Percentiles rank a stretch among this genome's conserved stretches.
Evolutionary conservation across 176 grass and related monocot genomes (phyloP).

Genomic region (Eremochloa ophiuroides): DNA sequence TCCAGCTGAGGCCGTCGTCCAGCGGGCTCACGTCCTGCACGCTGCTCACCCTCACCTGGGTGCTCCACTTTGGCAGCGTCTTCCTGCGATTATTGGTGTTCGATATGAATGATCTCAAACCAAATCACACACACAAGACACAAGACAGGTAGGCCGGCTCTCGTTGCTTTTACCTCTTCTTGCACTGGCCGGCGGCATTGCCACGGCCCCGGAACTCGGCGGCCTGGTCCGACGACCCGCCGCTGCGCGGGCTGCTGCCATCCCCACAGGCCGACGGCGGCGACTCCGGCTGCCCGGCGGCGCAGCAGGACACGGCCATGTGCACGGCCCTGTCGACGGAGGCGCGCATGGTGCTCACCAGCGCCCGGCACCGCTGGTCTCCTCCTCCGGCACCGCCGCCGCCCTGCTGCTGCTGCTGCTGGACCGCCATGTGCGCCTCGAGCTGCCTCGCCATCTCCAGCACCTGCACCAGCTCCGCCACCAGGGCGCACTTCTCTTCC

Average conservation of each 20-base stretch:
- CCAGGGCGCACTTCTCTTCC: slow-evolving; percentile 35
- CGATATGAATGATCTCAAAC: background rate
- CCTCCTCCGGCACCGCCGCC: background rate
- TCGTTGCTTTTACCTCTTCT: too few species aligned
- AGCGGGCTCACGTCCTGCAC: slow-evolving; percentile 50
- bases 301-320: slow-evolving; percentile 33
- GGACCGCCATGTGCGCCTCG: slow-evolving; percentile 45
- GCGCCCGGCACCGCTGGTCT: slow-evolving; percentile 42
- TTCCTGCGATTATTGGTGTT: slow-evolving; percentile 43
- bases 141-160: too few species aligned
- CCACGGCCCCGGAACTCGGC: slow-evolving; percentile 29
- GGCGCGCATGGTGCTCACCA: slow-evolving; percentile 40
- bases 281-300: slow-evolving; percentile 26
- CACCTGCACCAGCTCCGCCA: slow-evolving; percentile 58
- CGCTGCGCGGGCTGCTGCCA: slow-evolving; percentile 46
- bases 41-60: slow-evolving; percentile 53
- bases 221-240: slow-evolving; percentile 49
- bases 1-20: slow-evolving; percentile 90
- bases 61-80: slow-evolving; percentile 59
- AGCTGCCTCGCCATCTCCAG: slow-evolving; percentile 52
- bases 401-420: background rate
- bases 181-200: slow-evolving; percentile 41
- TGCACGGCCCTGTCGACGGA: slow-evolving; percentile 61
- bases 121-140: background rate
- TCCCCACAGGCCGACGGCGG: slow-evolving; percentile 38